Base-by-base conservation (phyloP, 768 basidiomycete species). In the Leucosporidium creatinivorum region DNA sequence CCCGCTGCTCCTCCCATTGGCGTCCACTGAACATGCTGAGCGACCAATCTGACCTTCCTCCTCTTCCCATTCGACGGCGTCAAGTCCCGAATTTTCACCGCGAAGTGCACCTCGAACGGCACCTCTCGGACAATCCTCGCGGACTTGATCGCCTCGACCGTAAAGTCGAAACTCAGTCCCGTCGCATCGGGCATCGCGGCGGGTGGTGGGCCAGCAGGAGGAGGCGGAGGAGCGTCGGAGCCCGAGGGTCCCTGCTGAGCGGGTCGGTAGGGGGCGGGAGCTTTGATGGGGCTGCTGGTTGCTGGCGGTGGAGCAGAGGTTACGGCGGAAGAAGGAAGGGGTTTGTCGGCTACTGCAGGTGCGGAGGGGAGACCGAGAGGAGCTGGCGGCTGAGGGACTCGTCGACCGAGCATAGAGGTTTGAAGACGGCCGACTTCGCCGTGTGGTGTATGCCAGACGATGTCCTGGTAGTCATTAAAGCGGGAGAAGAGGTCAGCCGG, bases 371-470 rank as follows among this genome's bases (percentile, higher is more conserved):
- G 21, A 39, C 59, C 77, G 70, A 68, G 79, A 8, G 78, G 77
- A 33, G 79, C 74, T 10, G 82, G 78, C 19, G 85, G 78, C 3
- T 78, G 69, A 23, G 89, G 88, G 67, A 93, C 86, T 52, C 87
- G 82, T 58, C 93, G 85, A 25, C 91, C 90, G 3, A 97, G 80
- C 81, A 89, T 89, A 79, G 92, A 93, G 3, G 93, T 94, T 36
- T 93, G 80, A 2, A 97, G 81, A 33, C 91, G 83, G 0, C 93
- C 93, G 31, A 87, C 87, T 79, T 93, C 90, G 13, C 90, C 90
- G 70, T 87, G 87, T 4, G 85, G 84, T 10, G 91, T 91, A 55
- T 86, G 80, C 93, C 93, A 97, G 18, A 85, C 84, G 55, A 97
- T 87, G 75, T 96, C 91, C 39, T 44, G 39, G 6, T 5, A 5